Conservation (phyloP, 2,329 filamentous ascomycete species). For the Fusarium sp. region DNA sequence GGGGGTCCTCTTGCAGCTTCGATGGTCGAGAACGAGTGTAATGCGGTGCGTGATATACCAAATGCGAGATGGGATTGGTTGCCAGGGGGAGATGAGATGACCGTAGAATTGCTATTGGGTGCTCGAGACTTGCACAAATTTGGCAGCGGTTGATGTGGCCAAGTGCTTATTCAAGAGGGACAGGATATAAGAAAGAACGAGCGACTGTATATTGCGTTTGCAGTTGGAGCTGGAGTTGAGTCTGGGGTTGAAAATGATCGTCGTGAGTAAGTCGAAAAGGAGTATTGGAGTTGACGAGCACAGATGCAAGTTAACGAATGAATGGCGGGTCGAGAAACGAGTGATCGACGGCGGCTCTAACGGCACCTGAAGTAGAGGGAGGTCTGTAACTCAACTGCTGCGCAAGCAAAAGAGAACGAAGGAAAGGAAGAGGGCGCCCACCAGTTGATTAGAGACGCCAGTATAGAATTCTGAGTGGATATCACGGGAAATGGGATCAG, state of each 20-base stretch:
- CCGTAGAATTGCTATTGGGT: slow-evolving; percentile 5
- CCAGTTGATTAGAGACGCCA: slow-evolving; percentile 18
- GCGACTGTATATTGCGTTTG: slow-evolving; percentile 1
- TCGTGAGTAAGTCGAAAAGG: slow-evolving; percentile 16
- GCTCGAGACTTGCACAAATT: slow-evolving; percentile 1
- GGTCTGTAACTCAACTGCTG: slow-evolving; percentile 25
- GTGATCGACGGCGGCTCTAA: slow-evolving; percentile 40
- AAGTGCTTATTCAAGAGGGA: background rate
- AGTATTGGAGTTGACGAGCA: background rate
- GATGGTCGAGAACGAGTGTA: slow-evolving; percentile 16
- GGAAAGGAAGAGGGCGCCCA: slow-evolving; percentile 24
- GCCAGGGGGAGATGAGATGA: slow-evolving; percentile 29
- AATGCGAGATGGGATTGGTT: slow-evolving; percentile 28
- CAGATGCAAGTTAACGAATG: background rate
- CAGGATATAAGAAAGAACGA: slow-evolving; percentile 2
- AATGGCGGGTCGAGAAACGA: slow-evolving; percentile 31
- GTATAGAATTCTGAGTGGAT: slow-evolving; percentile 19
- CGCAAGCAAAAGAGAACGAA: slow-evolving; percentile 26
- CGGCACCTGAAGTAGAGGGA: slow-evolving; percentile 7
- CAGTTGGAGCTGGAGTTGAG: slow-evolving; percentile 1
- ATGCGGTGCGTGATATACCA: slow-evolving; percentile 19
- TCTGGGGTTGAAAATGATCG: slow-evolving; percentile 27
- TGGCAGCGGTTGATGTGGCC: slow-evolving; percentile 12
- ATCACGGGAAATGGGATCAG: slow-evolving; percentile 5
- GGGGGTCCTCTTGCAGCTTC: slow-evolving; percentile 1